Evolutionary conservation across 2,329 filamentous ascomycete species (phyloP).

Genomic region (Arthrobotrys entomopaga): DNA sequence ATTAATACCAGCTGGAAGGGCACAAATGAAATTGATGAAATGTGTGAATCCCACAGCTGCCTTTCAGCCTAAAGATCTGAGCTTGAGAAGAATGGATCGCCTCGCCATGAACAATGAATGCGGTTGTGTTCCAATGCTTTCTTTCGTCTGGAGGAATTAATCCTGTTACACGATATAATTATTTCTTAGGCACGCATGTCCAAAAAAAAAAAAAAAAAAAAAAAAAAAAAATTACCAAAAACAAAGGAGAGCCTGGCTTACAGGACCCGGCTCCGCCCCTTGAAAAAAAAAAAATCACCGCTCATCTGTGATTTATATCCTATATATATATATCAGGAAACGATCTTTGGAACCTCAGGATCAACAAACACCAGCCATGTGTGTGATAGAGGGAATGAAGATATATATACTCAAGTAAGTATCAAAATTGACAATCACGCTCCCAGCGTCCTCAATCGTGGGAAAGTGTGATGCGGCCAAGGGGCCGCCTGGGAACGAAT

Average conservation of each 20-base stretch:
- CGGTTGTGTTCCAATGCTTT: not conserved
- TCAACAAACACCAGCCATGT: too few relatives aligned
- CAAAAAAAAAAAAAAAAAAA: too few relatives aligned
- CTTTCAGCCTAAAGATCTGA: not conserved
- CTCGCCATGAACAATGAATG: not conserved
- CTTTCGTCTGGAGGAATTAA: not conserved
- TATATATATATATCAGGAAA: slow-evolving; percentile 8
- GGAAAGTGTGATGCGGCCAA: slow-evolving; percentile 5
- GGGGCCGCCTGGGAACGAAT: not conserved
- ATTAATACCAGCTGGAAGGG: too few relatives aligned
- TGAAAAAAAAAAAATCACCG: slow-evolving; percentile 27
- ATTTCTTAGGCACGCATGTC: too few relatives aligned
- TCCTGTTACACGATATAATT: too few relatives aligned
- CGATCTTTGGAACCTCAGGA: slow-evolving; percentile 25
- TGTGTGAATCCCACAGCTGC: slow-evolving; percentile 8
- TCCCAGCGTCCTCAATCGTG: not conserved
- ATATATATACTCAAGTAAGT: too few relatives aligned
- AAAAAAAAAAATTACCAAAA: too few relatives aligned
- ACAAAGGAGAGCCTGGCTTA: too few relatives aligned
- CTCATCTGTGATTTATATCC: not conserved
- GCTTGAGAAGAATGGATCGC: slow-evolving; percentile 21
- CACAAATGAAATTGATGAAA: not conserved
- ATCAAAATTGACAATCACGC: not conserved
- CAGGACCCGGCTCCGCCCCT: not conserved
- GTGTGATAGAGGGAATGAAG: not conserved